Conservation (phyloP, 1,139 yeast genomes). For the Magnusiomyces paraingens region DNA sequence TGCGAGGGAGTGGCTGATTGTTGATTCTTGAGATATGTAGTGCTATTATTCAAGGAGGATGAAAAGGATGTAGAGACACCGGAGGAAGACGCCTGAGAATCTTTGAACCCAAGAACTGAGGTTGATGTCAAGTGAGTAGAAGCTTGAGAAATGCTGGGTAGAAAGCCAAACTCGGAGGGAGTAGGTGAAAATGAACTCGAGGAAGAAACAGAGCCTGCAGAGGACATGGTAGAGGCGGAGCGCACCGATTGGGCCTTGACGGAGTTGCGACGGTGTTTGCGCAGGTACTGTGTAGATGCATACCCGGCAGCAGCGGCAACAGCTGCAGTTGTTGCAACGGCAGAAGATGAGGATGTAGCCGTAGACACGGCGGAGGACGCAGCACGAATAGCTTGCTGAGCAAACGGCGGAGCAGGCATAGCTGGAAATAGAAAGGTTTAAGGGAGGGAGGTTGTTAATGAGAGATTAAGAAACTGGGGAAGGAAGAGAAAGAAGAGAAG, state of each 20-base stretch:
- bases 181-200: neutral
- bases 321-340: neutral
- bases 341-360: neutral
- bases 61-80: neutral
- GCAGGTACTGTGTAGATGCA: too few relatives aligned
- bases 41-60: neutral
- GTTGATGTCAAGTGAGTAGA: neutral
- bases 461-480: neutral
- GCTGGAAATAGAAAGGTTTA: neutral
- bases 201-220: constrained; percentile 17
- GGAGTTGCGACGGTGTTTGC: neutral
- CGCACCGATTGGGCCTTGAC: constrained; percentile 13
- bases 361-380: constrained; percentile 10
- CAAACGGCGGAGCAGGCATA: constrained; percentile 26
- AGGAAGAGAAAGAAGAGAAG: neutral
- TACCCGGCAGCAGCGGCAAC: neutral
- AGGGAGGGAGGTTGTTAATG: neutral
- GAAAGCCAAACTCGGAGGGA: constrained; percentile 1
- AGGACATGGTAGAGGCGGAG: constrained; percentile 18
- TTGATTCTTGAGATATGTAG: constrained; percentile 1
- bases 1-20: constrained; percentile 7
- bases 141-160: neutral
- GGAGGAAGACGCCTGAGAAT: neutral
- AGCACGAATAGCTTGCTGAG: constrained; percentile 19
- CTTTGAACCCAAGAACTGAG: constrained; percentile 1